These are phyloP conservation scores for Botrytis sinoallii DNA, from an alignment of 2,329 filamentous ascomycete species.

Conservation along the genomic window DNA sequence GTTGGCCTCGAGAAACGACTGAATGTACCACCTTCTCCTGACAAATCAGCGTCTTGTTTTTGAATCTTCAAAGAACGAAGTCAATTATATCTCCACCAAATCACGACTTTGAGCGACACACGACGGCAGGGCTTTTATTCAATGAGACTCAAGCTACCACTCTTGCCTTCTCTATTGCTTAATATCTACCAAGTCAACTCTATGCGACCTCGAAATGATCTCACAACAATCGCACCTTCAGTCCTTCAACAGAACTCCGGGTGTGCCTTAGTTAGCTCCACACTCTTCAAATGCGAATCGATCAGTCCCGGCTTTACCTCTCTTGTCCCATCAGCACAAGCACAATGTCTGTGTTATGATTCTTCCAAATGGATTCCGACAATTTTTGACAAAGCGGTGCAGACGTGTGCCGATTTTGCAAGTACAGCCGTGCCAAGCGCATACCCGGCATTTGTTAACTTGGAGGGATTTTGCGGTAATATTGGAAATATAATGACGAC, in stretches of 20 bases:
- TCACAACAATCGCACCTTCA: slow-evolving; percentile 8
- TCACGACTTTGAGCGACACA: background rate
- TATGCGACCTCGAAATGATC: slow-evolving; percentile 2
- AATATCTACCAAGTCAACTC: background rate
- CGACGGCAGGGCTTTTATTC: background rate
- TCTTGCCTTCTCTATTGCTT: slow-evolving; percentile 7
- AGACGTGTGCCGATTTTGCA: slow-evolving; percentile 29
- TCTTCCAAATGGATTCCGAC: slow-evolving; percentile 27
- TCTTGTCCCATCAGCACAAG: slow-evolving; percentile 28
- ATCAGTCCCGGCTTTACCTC: slow-evolving; percentile 29
- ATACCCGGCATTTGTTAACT: slow-evolving; percentile 22
- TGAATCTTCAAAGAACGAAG: background rate
- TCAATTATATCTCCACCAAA: background rate
- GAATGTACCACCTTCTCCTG: background rate
- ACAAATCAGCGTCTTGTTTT: background rate
- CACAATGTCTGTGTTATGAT: slow-evolving; percentile 34
- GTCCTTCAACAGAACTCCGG: slow-evolving; percentile 24
- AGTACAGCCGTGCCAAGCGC: slow-evolving; percentile 20
- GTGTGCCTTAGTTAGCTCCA: slow-evolving; percentile 26
- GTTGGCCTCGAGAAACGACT: background rate
- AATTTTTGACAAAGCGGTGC: slow-evolving; percentile 30
- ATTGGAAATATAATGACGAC: slow-evolving; percentile 1
- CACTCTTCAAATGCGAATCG: slow-evolving; percentile 29
- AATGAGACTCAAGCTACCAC: slow-evolving; percentile 10
- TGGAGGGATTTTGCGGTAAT: slow-evolving; percentile 26